Base-by-base conservation (phyloP, 176 grass and related monocot species). In the Bromus sterilis region DNA sequence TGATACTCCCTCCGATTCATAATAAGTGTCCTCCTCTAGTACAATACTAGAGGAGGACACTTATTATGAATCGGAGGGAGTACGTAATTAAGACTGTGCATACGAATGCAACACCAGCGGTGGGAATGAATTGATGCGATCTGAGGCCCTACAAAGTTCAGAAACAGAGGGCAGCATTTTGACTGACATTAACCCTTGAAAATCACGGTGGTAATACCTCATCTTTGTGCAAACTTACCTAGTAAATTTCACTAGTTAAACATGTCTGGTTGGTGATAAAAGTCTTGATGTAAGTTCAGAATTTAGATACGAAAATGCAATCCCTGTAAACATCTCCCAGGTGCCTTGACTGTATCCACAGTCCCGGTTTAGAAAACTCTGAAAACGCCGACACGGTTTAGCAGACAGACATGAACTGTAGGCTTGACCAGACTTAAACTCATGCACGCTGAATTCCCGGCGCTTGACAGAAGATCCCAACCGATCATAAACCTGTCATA, bases 321-420 rank as follows among this genome's bases (percentile, higher is more conserved):
- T 46, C 43, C 43, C 42, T 44, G 4, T 44, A 44, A 44, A 44
- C 42, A 79, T 11, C 66, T 51, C 4, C 7, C 30, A 39, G 11
- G 43, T 36, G 7, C 44, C 29, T 63, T 37, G 51, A 76, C 24
- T 60, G 77, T 23, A 33, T 84, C 66, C 77, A 55, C 77, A 55
- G 82, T 63, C 66, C 78, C 39, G 13, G 2, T 49, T 3, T 33
- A 31, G 21, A 35, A 26, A 60, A 21, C 75, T 3, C 8, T 53
- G 28, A 69, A 70, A 76, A 16, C 3, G 4, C 35, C 0, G 21
- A 85, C 87, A 81, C 82, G 82, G 77, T 89, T 89, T 85, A 76
- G 87, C 76, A 85, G 77, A 60, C 40, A 43, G 62, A 40, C 60
- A 70, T 81, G 82, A 85, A 81, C 87, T 89, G 82, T 85, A 80